These are phyloP conservation scores for Xenoacremonium recifei DNA, from an alignment of 2,329 filamentous ascomycete genomes.

Conservation along the genomic window DNA sequence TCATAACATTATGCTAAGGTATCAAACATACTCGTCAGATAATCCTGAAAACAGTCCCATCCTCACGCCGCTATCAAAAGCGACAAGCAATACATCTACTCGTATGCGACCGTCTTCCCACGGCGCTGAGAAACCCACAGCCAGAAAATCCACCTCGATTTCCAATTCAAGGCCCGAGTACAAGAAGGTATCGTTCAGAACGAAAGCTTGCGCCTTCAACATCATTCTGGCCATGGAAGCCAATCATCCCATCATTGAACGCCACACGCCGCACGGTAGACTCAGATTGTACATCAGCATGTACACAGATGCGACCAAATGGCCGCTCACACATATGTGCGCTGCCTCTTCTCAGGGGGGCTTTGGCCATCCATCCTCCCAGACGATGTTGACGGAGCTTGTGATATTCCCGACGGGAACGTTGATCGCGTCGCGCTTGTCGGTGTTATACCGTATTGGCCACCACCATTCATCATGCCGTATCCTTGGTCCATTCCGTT, in stretches of 20 bases:
- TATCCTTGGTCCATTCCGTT: constrained; percentile 45
- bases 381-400: constrained; percentile 13
- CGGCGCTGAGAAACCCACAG: no score
- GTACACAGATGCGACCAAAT: constrained; percentile 4
- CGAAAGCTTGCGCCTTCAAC: no score
- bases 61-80: constrained; percentile 15
- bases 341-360: constrained; percentile 52
- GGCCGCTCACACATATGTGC: constrained; percentile 28
- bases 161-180: no score
- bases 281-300: constrained; percentile 14
- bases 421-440: constrained; percentile 27
- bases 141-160: no score
- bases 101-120: no score
- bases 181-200: no score
- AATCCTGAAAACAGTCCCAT: constrained; percentile 11
- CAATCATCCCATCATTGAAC: constrained; percentile 16
- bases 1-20: constrained; percentile 26
- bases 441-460: constrained; percentile 36
- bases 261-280: constrained; percentile 24
- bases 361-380: constrained; percentile 40
- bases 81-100: no score
- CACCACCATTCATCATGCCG: constrained; percentile 42
- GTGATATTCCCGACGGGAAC: constrained; percentile 23
- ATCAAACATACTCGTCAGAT: constrained; percentile 24
- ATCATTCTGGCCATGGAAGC: neutral